A percentile compares a stretch with the other conserved stretches of the same genome.
These are phyloP conservation scores for Ramularia collo-cygni DNA, from an alignment of 2,329 filamentous ascomycete genomes.

Conservation along the genomic window DNA sequence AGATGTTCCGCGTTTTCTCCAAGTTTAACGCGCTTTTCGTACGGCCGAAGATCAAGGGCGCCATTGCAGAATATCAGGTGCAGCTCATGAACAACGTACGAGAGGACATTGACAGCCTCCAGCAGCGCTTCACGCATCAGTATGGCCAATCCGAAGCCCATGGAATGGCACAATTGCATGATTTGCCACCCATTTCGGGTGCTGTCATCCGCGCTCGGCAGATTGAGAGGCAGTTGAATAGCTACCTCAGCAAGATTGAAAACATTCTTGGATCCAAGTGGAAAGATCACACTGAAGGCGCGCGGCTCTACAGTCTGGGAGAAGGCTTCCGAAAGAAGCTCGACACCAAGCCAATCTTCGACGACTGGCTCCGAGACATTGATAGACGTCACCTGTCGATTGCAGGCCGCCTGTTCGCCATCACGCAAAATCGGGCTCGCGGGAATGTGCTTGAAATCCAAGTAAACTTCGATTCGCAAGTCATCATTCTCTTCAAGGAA, in stretches of 20 bases:
- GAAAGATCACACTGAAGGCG: constrained; percentile 88
- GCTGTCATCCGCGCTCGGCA: constrained; percentile 97
- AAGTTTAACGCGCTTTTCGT: constrained; percentile 99
- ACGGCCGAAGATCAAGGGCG: constrained; percentile 95
- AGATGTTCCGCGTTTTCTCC: constrained; percentile 99
- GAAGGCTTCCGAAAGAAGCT: constrained; percentile 94
- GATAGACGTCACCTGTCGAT: constrained; percentile 84
- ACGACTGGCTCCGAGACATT: constrained; percentile 91
- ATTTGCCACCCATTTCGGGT: constrained; percentile 90
- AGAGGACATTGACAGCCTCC: constrained; percentile 83
- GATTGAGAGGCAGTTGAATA: constrained; percentile 90
- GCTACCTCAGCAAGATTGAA: constrained; percentile 99
- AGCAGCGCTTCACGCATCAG: constrained; percentile 97
- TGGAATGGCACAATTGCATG: constrained; percentile 94
- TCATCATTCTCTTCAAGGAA: constrained; percentile 98
- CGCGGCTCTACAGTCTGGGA: constrained; percentile 87
- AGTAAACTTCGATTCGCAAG: constrained; percentile 95
- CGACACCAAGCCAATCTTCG: constrained; percentile 86
- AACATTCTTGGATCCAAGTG: constrained; percentile 92
- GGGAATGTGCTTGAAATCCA: constrained; percentile 81
- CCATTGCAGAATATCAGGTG: constrained; percentile 96
- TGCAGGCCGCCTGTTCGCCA: constrained; percentile 83
- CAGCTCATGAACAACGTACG: constrained; percentile 98
- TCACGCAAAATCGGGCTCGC: constrained; percentile 79
- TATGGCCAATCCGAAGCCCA: constrained; percentile 98